Percentiles rank a stretch among this genome's conserved stretches.
Evolutionary conservation across 208 protist species (phyloP).

Genomic region (Herpetomonas tarakana): DNA sequence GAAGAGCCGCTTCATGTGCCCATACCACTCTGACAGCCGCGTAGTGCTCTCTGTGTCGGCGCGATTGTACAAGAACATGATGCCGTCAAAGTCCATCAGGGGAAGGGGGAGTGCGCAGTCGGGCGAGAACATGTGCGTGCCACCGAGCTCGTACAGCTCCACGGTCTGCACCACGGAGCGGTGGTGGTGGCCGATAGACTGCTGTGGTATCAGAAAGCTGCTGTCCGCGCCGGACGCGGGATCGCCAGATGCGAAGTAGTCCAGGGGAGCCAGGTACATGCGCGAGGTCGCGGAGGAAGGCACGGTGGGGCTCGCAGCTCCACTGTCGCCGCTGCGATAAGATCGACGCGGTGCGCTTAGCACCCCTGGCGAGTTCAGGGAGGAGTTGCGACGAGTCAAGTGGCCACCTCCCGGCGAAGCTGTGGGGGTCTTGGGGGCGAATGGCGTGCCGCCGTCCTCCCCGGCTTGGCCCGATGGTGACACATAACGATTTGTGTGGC

Average conservation of each 20-base stretch:
- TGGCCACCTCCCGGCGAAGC: not conserved
- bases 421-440: not conserved
- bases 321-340: too few species aligned
- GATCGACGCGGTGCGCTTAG: too few species aligned
- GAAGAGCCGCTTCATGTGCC: slow-evolving; percentile 26
- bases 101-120: slow-evolving; percentile 39
- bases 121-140: slow-evolving; percentile 50
- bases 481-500: not conserved
- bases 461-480: not conserved
- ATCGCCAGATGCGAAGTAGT: not conserved
- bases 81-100: slow-evolving; percentile 61
- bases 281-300: not conserved
- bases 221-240: too few species aligned
- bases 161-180: slow-evolving; percentile 24
- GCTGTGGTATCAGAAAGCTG: not conserved
- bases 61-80: slow-evolving; percentile 75
- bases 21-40: slow-evolving; percentile 54
- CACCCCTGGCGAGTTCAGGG: not conserved
- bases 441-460: not conserved
- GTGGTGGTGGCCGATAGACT: not conserved
- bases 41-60: slow-evolving; percentile 49
- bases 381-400: not conserved
- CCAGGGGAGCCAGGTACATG: not conserved
- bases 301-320: too few species aligned
- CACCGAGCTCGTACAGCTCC: slow-evolving; percentile 79